Percentiles rank a stretch among this genome's conserved stretches.
phyloP scores from a whole-genome alignment of 2,329 filamentous ascomycete genomes.

The Xylaria sp. region DNA sequence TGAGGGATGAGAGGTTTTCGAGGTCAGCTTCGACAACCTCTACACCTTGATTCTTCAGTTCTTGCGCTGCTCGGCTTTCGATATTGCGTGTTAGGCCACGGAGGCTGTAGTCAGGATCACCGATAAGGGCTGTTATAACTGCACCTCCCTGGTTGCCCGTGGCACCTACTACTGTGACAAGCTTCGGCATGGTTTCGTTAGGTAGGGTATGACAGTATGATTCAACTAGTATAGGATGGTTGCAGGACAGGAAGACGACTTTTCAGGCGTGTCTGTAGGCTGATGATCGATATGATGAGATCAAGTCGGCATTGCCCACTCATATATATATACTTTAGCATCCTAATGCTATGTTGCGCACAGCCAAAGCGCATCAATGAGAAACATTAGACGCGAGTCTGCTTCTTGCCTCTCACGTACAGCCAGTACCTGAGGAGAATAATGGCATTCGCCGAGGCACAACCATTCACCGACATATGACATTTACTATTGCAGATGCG shows the following conservation, averaged over 20 bases:
- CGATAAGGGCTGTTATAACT: conserved; percentile 22
- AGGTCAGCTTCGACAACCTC: conserved; percentile 25
- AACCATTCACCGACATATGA: not conserved
- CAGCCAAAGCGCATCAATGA: not conserved
- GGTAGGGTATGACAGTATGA: too few relatives aligned
- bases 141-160: conserved; percentile 29
- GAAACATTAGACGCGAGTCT: not conserved
- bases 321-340: conserved; percentile 12
- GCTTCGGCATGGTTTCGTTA: conserved; percentile 20
- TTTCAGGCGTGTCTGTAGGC: not conserved
- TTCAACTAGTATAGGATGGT: not conserved
- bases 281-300: not conserved
- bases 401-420: conserved; percentile 6
- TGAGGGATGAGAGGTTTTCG: conserved; percentile 15
- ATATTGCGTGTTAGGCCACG: conserved; percentile 28
- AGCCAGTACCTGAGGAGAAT: not conserved
- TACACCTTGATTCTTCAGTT: conserved; percentile 13
- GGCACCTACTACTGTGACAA: conserved; percentile 32
- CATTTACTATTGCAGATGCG: not conserved
- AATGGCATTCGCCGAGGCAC: not conserved
- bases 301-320: not conserved
- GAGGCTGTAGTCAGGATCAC: conserved; percentile 27
- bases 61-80: conserved; percentile 9
- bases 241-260: not conserved
- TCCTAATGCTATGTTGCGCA: not conserved